These are phyloP conservation scores for Alternaria viburni DNA, from an alignment of 2,329 filamentous ascomycete genomes.

Conservation along the genomic window DNA sequence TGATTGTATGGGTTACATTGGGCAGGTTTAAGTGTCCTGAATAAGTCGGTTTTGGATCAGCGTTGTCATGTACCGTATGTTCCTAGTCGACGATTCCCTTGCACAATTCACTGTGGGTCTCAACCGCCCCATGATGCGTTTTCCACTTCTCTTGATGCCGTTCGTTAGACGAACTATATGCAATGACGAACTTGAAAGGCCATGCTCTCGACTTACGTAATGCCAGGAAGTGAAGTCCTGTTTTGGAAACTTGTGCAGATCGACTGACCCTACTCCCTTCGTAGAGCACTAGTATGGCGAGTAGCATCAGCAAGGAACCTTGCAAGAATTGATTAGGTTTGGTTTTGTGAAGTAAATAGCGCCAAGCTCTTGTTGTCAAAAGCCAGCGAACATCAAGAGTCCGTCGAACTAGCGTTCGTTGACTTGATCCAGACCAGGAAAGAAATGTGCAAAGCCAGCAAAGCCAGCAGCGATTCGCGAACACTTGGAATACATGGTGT, in stretches of 20 bases:
- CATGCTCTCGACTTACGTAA: neutral
- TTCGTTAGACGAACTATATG: neutral
- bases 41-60: no score
- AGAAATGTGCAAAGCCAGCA: neutral
- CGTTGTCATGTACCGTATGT: neutral
- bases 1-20: neutral
- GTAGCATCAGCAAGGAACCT: neutral
- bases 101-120: fast-evolving
- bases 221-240: neutral
- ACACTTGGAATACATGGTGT: no score
- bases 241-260: neutral
- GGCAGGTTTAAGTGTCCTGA: neutral
- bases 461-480: no score
- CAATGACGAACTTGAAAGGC: neutral
- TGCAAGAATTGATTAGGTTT: neutral
- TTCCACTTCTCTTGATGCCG: neutral
- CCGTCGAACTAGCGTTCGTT: neutral
- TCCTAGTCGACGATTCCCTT: no score
- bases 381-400: neutral
- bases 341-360: neutral
- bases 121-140: neutral
- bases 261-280: no score
- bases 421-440: neutral
- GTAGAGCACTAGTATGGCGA: no score
- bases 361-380: neutral